Conservation (phyloP, 108 stramenopile species). For the Cafeteria roenbergensis region DNA sequence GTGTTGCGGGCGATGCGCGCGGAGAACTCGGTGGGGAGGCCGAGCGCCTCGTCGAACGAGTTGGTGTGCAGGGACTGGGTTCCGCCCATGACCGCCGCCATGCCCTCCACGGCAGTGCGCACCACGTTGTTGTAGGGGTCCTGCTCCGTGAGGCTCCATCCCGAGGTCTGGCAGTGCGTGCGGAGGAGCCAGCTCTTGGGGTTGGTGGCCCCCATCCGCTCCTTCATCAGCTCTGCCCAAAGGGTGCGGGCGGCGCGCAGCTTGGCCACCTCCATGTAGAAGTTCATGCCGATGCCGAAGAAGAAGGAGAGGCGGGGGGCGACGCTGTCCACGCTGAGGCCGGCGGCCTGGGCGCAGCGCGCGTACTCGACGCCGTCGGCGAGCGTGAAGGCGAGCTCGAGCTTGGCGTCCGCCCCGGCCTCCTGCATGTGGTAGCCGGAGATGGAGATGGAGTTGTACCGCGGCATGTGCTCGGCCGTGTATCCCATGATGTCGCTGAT, state of each 20-base stretch:
- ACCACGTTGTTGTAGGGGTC: constrained; percentile 94
- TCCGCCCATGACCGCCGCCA: constrained; percentile 90
- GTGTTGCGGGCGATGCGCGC: constrained; percentile 92
- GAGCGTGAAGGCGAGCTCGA: constrained; percentile 91
- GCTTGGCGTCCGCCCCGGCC: constrained; percentile 83
- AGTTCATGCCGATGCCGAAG: constrained; percentile 91
- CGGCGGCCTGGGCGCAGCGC: constrained; percentile 27
- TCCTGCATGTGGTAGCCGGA: constrained; percentile 98
- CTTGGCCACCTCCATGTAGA: constrained; percentile 82
- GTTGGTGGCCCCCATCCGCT: constrained; percentile 76
- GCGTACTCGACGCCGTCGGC: constrained; percentile 58
- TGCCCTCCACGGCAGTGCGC: constrained; percentile 88
- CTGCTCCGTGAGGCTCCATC: constrained; percentile 83
- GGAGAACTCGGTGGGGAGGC: constrained; percentile 82
- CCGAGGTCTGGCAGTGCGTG: constrained; percentile 88
- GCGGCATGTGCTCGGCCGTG: constrained; percentile 79
- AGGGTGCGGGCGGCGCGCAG: constrained; percentile 71
- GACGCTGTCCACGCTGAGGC: constrained; percentile 76
- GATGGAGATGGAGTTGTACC: constrained; percentile 86
- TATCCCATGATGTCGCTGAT: constrained; percentile 34
- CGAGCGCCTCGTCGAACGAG: constrained; percentile 90
- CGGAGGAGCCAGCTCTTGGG: constrained; percentile 70
- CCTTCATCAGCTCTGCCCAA: constrained; percentile 75
- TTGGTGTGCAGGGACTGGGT: constrained; percentile 98
- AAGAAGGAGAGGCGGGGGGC: constrained; percentile 89